These are phyloP conservation scores for Asparagopsis taxiformis DNA, from an alignment of 31 red algal species.

Conservation along the genomic window DNA sequence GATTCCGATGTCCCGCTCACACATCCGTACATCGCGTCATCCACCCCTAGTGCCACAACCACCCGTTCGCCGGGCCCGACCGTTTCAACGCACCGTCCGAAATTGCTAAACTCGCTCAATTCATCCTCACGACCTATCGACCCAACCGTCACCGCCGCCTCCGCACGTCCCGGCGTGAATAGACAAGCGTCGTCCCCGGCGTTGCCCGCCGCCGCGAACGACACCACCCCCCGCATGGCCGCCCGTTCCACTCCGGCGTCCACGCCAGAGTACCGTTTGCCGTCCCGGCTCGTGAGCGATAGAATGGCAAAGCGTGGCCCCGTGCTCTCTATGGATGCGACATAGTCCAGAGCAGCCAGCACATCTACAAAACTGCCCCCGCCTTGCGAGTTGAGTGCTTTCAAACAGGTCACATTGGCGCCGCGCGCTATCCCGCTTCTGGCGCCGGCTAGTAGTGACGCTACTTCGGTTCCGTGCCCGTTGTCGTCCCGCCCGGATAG, in stretches of 20 bases:
- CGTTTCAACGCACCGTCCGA: conserved; percentile 50
- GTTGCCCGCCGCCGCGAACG: conserved; percentile 52
- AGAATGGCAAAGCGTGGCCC: conserved; percentile 38
- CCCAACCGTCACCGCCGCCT: conserved; percentile 37
- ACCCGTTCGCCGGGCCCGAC: conserved; percentile 31
- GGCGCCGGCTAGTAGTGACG: conserved; percentile 24
- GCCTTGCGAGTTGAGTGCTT: conserved; percentile 43
- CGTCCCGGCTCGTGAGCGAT: conserved; percentile 38
- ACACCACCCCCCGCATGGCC: conserved; percentile 35
- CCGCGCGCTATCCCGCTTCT: conserved; percentile 36
- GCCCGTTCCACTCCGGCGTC: too few species aligned
- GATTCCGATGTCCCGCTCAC: not conserved
- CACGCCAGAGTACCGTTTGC: conserved; percentile 29
- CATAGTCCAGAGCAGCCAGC: conserved; percentile 42
- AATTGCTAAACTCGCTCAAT: conserved; percentile 35
- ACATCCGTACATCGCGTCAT: not conserved
- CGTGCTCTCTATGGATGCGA: conserved; percentile 26
- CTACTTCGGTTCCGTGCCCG: conserved; percentile 62
- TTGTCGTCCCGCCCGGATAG: conserved; percentile 35
- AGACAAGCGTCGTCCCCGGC: conserved; percentile 58
- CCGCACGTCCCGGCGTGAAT: conserved; percentile 50
- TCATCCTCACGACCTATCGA: conserved; percentile 25
- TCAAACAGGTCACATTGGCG: conserved; percentile 40
- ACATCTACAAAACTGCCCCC: conserved; percentile 35
- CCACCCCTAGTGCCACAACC: not conserved